These are phyloP conservation scores for Fallopia convolvulus DNA, from an alignment of 148 eudicot species.

Conservation along the genomic window DNA sequence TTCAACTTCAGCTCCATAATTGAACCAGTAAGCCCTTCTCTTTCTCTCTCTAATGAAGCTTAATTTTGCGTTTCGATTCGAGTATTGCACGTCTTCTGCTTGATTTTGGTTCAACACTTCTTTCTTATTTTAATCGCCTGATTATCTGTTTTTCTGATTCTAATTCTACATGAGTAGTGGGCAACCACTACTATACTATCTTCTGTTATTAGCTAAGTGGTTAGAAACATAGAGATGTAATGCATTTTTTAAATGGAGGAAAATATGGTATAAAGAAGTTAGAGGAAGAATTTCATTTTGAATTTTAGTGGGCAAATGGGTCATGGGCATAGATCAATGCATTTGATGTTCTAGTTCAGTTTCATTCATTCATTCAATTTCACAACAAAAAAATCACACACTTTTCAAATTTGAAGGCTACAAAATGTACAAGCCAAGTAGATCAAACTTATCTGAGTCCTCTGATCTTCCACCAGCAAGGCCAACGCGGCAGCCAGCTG, in stretches of 20 bases:
- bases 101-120: background rate
- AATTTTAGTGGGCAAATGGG: background rate
- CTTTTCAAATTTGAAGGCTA: background rate
- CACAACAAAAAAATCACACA: background rate
- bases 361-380: background rate
- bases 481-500: conserved; percentile 45
- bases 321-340: background rate
- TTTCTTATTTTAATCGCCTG: background rate
- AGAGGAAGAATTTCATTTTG: background rate
- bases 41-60: background rate
- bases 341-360: background rate
- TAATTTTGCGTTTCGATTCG: background rate
- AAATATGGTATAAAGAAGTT: background rate
- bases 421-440: conserved; percentile 20
- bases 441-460: conserved; percentile 37
- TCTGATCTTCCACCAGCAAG: conserved; percentile 40
- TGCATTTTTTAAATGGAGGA: background rate
- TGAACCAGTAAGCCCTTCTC: background rate
- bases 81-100: conserved; percentile 8
- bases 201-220: background rate
- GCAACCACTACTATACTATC: background rate
- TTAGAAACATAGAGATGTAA: background rate
- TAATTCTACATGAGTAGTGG: background rate
- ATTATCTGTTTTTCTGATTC: conserved; percentile 1
- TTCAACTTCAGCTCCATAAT: conserved; percentile 10